These are phyloP conservation scores for Umbilicus rupestris DNA, from an alignment of 164 flowering plant species.

Conservation along the genomic window DNA sequence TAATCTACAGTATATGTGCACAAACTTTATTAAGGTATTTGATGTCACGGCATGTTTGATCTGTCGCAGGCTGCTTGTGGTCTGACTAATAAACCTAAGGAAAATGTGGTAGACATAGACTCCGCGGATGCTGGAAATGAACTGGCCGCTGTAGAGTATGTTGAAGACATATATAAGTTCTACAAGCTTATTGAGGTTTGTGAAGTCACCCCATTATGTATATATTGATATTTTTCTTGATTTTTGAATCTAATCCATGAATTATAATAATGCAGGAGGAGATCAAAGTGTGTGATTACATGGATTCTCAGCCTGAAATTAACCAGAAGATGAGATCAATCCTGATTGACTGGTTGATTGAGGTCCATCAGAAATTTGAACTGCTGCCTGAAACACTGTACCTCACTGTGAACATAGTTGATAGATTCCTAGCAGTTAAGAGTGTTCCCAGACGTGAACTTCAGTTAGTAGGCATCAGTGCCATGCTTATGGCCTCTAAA, in stretches of 20 bases:
- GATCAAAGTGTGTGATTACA: constrained; percentile 41
- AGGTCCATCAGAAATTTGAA: constrained; percentile 76
- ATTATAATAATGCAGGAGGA: constrained; percentile 42
- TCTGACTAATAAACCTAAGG: no score
- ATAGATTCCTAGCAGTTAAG: constrained; percentile 56
- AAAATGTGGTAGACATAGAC: constrained; percentile 23
- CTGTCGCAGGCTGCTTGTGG: no score
- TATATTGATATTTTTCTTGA: no score
- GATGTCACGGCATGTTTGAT: no score
- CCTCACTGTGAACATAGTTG: constrained; percentile 72
- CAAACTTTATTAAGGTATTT: no score
- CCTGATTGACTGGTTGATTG: constrained; percentile 80
- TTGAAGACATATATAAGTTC: constrained; percentile 41
- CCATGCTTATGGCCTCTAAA: constrained; percentile 81
- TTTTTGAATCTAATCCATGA: no score
- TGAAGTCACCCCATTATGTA: no score
- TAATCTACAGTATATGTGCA: no score
- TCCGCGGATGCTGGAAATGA: constrained; percentile 30
- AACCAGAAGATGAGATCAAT: constrained; percentile 77
- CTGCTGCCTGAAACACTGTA: constrained; percentile 75
- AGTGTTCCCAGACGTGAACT: constrained; percentile 48
- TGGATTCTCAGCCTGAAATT: constrained; percentile 64
- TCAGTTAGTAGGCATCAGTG: constrained; percentile 69
- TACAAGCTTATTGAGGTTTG: constrained; percentile 37
- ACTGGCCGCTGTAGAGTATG: constrained; percentile 39